phyloP scores from a whole-genome alignment of 2,329 filamentous ascomycete genomes.

The Cadophora malorum region DNA sequence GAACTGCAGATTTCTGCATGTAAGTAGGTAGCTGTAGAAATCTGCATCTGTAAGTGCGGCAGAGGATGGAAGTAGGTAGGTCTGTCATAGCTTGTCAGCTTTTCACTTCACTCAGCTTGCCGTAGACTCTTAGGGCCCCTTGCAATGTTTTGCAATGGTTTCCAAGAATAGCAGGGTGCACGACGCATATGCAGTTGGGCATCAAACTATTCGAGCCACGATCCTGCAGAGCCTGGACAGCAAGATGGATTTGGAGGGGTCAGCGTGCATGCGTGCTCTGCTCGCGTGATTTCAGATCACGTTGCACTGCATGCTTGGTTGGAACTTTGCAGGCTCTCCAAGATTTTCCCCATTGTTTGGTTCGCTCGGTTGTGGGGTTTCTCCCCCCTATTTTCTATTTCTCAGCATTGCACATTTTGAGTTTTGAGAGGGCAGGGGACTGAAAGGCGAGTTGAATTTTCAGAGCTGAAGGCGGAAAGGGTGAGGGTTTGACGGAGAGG shows the following conservation, averaged over 20 bases:
- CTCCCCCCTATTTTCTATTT: not conserved
- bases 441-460: not conserved
- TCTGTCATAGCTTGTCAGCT: not conserved
- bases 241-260: too few species aligned
- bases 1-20: not conserved
- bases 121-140: not conserved
- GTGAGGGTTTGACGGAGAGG: not conserved
- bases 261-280: conserved; percentile 5
- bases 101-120: not conserved
- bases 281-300: conserved; percentile 18
- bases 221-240: conserved; percentile 8
- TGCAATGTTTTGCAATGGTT: not conserved
- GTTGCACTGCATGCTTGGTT: conserved; percentile 14
- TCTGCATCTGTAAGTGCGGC: not conserved
- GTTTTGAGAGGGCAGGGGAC: not conserved
- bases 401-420: not conserved
- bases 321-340: not conserved
- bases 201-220: conserved; percentile 4
- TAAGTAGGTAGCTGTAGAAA: not conserved
- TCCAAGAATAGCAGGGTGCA: not conserved
- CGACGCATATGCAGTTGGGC: conserved; percentile 13
- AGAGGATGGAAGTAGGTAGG: not conserved
- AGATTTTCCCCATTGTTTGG: not conserved
- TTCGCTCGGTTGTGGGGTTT: not conserved
- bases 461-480: too few species aligned